phyloP scores from a whole-genome alignment of 352 stramenopile species.

The Globisporangium takayamanum region DNA sequence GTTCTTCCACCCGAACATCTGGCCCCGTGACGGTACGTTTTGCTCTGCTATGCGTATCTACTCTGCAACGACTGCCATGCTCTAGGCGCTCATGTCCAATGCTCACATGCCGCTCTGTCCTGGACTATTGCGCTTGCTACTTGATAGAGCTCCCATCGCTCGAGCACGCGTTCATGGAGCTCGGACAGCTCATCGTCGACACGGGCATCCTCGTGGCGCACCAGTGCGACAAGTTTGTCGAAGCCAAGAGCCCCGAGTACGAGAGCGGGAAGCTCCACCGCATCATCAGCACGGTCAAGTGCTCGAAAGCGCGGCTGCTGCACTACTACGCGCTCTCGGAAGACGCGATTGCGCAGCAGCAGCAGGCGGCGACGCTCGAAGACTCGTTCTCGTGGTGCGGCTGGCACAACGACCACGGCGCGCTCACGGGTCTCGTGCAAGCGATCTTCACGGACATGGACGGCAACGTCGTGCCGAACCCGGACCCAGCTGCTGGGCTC shows the following conservation, averaged over 20 bases:
- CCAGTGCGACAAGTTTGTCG: slow-evolving; percentile 91
- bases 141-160: slow-evolving; percentile 60
- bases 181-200: slow-evolving; percentile 90
- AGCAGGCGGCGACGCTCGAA: slow-evolving; percentile 37
- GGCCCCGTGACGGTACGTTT: slow-evolving; percentile 43
- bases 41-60: neutral
- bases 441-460: slow-evolving; percentile 85
- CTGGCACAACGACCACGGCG: slow-evolving; percentile 96
- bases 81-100: too few species aligned
- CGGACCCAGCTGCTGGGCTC: slow-evolving; percentile 82
- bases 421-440: slow-evolving; percentile 91
- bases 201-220: slow-evolving; percentile 88
- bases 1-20: slow-evolving; percentile 94
- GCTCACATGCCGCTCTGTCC: neutral
- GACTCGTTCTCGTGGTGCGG: slow-evolving; percentile 94
- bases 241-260: slow-evolving; percentile 66
- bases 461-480: slow-evolving; percentile 55
- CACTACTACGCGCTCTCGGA: slow-evolving; percentile 93
- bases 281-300: slow-evolving; percentile 86
- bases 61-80: neutral
- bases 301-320: slow-evolving; percentile 90
- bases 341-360: slow-evolving; percentile 44
- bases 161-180: slow-evolving; percentile 86
- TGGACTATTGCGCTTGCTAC: neutral
- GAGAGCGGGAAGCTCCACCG: slow-evolving; percentile 76